These are phyloP conservation scores for Angomonas ambiguus DNA, from an alignment of 208 protist genomes.

Conservation along the genomic window DNA sequence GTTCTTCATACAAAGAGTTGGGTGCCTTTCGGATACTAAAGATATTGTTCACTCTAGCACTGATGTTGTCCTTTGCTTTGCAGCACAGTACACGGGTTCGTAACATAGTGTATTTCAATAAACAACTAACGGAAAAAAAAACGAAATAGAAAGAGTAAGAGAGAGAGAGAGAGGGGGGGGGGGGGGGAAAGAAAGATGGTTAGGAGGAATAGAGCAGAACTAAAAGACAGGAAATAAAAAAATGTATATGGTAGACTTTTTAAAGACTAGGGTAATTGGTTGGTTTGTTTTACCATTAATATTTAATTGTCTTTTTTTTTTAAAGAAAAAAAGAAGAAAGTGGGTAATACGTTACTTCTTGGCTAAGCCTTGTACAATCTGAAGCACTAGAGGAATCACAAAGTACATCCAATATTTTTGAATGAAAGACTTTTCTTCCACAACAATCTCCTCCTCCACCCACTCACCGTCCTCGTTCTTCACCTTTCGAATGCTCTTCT, in stretches of 20 bases:
- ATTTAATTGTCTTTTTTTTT: conserved; percentile 12
- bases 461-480: conserved; percentile 47
- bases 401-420: conserved; percentile 90
- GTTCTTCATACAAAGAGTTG: conserved; percentile 67
- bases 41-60: conserved; percentile 28
- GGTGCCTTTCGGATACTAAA: conserved; percentile 74
- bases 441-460: conserved; percentile 60
- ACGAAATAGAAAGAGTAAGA: background rate
- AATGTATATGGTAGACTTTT: background rate
- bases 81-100: conserved; percentile 15
- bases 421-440: conserved; percentile 74
- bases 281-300: conserved; percentile 3
- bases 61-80: conserved; percentile 10
- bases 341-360: conserved; percentile 13
- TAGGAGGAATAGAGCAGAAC: background rate
- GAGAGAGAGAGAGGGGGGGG: background rate
- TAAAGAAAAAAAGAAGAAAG: conserved; percentile 7
- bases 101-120: conserved; percentile 12
- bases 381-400: conserved; percentile 55
- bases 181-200: background rate
- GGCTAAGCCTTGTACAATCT: conserved; percentile 35
- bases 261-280: background rate
- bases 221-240: conserved; percentile 9
- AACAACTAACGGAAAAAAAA: conserved; percentile 1
- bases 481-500: conserved; percentile 32